phyloP scores from a whole-genome alignment of 495 filamentous ascomycete genomes.

The Physcia stellaris region DNA sequence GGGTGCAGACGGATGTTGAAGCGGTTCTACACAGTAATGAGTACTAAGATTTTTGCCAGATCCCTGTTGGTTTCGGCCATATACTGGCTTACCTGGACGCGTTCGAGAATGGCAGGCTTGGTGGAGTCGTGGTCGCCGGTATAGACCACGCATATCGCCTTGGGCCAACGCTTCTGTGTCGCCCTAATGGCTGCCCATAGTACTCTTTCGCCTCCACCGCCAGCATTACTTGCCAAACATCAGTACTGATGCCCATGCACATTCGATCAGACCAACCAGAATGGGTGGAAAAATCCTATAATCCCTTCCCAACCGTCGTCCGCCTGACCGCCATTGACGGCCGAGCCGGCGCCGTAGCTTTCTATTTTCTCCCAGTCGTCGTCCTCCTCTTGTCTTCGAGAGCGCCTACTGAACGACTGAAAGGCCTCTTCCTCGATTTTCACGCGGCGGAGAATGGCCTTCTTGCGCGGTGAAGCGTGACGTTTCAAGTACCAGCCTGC shows the following conservation, averaged over 20 bases:
- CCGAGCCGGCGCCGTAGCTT: slow-evolving; percentile 33
- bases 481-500: slow-evolving; percentile 54
- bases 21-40: slow-evolving; percentile 39
- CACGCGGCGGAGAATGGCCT: slow-evolving; percentile 45
- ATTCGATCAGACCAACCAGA: slow-evolving; percentile 37
- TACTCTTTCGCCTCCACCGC: slow-evolving; percentile 89
- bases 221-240: slow-evolving; percentile 57
- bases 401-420: slow-evolving; percentile 24
- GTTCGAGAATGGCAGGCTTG: slow-evolving; percentile 62
- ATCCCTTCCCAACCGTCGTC: slow-evolving; percentile 61
- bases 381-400: slow-evolving; percentile 30
- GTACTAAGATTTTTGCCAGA: neutral
- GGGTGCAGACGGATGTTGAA: slow-evolving; percentile 88
- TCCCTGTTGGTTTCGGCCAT: neutral
- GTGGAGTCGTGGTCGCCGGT: slow-evolving; percentile 84
- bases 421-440: slow-evolving; percentile 45
- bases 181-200: slow-evolving; percentile 92
- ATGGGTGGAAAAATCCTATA: slow-evolving; percentile 94
- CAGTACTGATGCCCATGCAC: neutral
- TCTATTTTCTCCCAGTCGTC: slow-evolving; percentile 70
- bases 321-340: slow-evolving; percentile 35
- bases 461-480: slow-evolving; percentile 49
- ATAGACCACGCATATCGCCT: slow-evolving; percentile 79
- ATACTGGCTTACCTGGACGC: slow-evolving; percentile 46
- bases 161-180: slow-evolving; percentile 79